A percentile compares a stretch with the other conserved stretches of the same genome.
Evolutionary conservation across 441 rosid genomes (phyloP).

Genomic region (Mallotus japonicus): DNA sequence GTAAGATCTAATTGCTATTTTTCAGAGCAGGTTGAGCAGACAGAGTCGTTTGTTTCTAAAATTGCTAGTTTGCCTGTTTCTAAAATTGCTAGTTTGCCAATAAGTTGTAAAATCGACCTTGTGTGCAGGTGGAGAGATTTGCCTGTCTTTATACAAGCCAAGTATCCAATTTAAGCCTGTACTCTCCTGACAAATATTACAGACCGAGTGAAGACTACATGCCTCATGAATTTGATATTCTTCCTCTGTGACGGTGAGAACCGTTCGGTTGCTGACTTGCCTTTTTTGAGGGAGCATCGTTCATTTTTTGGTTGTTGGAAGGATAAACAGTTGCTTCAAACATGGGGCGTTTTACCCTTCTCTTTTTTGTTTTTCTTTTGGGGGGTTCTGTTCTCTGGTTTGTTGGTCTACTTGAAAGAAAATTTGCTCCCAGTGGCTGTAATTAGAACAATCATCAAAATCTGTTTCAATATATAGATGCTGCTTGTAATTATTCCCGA

Average conservation of each 20-base stretch:
- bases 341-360: conserved; percentile 3
- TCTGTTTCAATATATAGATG: neutral
- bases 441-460: neutral
- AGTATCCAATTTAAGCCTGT: conserved; percentile 82
- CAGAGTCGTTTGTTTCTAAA: neutral
- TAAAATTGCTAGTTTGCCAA: neutral
- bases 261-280: neutral
- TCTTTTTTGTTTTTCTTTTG: neutral
- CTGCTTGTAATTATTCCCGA: neutral
- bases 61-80: neutral
- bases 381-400: too few relatives aligned
- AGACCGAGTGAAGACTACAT: conserved; percentile 94
- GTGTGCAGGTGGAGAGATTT: conserved; percentile 89
- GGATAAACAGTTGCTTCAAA: conserved; percentile 1
- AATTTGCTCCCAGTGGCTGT: neutral
- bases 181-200: conserved; percentile 95
- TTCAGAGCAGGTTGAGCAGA: neutral
- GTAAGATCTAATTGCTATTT: conserved; percentile 28
- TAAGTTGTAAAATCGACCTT: neutral
- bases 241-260: conserved; percentile 42
- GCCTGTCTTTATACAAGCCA: conserved; percentile 97
- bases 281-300: neutral
- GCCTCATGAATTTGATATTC: conserved; percentile 90
- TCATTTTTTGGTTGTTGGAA: neutral
- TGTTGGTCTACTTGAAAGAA: too few relatives aligned